Evolutionary conservation across 805 yeast genomes (phyloP), one percentile per base, ranked within the genome.

Genomic region (Maudiozyma saulgeensis): DNA sequence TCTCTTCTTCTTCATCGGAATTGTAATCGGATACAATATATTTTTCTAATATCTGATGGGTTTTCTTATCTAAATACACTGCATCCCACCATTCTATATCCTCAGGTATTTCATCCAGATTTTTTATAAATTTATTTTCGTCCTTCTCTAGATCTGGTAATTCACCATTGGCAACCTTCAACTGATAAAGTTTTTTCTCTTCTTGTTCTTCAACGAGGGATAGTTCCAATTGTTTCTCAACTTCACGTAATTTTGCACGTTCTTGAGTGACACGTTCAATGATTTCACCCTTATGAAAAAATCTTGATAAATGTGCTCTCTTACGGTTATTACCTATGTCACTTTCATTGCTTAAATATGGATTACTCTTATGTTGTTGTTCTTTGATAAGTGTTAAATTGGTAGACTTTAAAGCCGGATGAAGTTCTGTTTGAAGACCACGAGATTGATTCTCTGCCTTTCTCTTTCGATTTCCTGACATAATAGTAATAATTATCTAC

Each of bases 41-140:
- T 12, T 69, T 64, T 0, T 67, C 68, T n/a, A 72, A 50, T 39
- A 69, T 58, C 1, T 62, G 54, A 77, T 74, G 26, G 5, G 23
- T 40, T 18, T 60, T 60, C 2, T 65, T 64, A 26, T 69, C 70
- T 2, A 84, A 55, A 44, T 79, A 77, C 2, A 79, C 79, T 48
- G 67, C 62, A 67, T 91, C 96, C 97, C 97, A 91, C 96, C 96
- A 88, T 64, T 89, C 96, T 1, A 81, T 66, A 16, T 15, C 42
- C 2, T 50, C 52, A 0, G 96, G 95, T 1, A 90, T 89, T 18
- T 51, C 59, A 0, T 59, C 50, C 6, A 44, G 43, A 0, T 69
- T 68, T 47, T 68, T 64, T 7, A 51, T 35, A 58, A 74, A 84
- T 8, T 68, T 61, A 18, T 78, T 76, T 58, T 87, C 96, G 4